Conservation (phyloP, 768 basidiomycete species). For the Hypsizygus marmoreus region DNA sequence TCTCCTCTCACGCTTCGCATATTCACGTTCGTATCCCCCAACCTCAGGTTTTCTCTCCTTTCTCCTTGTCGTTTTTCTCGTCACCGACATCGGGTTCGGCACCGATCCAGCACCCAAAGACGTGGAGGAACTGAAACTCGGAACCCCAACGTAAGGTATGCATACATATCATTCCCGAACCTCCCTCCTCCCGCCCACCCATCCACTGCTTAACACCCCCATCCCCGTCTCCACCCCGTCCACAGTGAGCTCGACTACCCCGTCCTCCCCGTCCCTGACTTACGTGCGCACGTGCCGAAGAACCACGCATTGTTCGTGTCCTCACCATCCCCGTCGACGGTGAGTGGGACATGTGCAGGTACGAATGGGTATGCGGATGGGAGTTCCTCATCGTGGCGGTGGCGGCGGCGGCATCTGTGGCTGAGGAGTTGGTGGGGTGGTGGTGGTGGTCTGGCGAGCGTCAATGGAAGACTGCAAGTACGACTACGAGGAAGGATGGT, state of each 20-base stretch:
- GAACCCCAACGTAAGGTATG: background rate
- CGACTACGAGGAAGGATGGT: background rate
- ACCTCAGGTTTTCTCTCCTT: background rate
- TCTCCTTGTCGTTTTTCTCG: constrained; percentile 1
- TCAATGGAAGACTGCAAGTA: too few relatives aligned
- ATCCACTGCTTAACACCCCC: background rate
- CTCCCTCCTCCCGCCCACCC: background rate
- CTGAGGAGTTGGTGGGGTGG: background rate
- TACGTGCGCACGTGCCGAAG: too few relatives aligned
- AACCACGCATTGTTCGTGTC: constrained; percentile 17
- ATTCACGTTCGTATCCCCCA: constrained; percentile 6
- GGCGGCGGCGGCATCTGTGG: background rate
- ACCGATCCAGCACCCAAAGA: too few relatives aligned
- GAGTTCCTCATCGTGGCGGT: too few relatives aligned
- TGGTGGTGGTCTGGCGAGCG: background rate
- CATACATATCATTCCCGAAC: constrained; percentile 5
- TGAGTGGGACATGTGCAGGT: too few relatives aligned
- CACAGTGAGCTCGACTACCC: too few relatives aligned
- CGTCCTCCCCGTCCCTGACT: too few relatives aligned
- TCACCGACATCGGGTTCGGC: too few relatives aligned
- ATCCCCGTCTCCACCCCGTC: too few relatives aligned
- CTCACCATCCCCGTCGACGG: background rate
- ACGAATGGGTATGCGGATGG: constrained; percentile 6
- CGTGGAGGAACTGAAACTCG: too few relatives aligned
- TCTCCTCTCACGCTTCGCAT: background rate